Base-by-base conservation (phyloP, 2,329 filamentous ascomycete species). In the Clathrospora elynae region DNA sequence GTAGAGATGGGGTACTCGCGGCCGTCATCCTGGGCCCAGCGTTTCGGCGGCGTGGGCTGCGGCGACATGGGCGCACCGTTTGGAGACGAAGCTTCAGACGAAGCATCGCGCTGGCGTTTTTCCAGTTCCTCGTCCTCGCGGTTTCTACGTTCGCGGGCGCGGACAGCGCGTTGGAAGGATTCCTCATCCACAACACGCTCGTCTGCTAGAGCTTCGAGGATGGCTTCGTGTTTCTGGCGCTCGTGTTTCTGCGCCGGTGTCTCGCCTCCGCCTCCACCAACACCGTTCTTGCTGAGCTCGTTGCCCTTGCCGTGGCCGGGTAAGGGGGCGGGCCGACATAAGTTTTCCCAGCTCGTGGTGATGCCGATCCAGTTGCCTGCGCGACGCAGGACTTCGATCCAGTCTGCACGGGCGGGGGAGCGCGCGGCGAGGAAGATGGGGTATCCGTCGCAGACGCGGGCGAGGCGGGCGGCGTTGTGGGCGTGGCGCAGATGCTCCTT, bases 401-500 rank as follows among this genome's bases (percentile, higher is more conserved):
- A 95, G 69, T 95, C 89, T 3, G 85, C 81, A 36, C 87, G 83
- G 2, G 87, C 84, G 1, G 87, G 84, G 3, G 82, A 86, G 35
- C 86, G 78, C 16, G 85, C 83, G 0, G 84, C 78, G 51, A 90
- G 83, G 62, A 95, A 92, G 34, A 92, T 80, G 0, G 89, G 89
- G 57, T 89, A 91, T 3, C 88, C 88, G 58, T 93, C 87, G 34
- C 82, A 84, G 16, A 93, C 78, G 13, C 88, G 80, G 4, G 82
- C 79, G 2, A 93, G 77, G 4, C 88, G 83, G 11, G 88, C 87
- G 4, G 86, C 88, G 79, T 91, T 93, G 73, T 90, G 79, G 0
- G 88, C 87, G 64, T 93, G 88, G 23, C 88, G 86, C 35, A 84
- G 81, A 22, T 91, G 79, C 66, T 93, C 88, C 57, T 87, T 89